Percentiles rank a stretch among this genome's conserved stretches.
Evolutionary conservation across 2,329 filamentous ascomycete genomes (phyloP).

Genomic region (Sporothrix dimorphospora): DNA sequence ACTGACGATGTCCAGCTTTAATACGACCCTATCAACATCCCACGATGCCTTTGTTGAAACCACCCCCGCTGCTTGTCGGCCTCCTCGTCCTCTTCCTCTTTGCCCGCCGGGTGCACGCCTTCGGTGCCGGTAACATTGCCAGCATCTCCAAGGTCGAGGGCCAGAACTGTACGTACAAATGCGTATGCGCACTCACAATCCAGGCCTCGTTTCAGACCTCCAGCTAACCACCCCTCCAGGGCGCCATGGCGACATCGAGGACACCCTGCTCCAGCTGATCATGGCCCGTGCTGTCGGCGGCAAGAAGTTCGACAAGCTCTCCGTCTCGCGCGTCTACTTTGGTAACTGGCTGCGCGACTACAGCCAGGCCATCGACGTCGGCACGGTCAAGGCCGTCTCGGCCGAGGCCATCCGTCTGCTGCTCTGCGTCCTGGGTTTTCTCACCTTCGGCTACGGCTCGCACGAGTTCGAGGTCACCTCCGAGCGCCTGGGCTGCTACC

Average conservation of each 20-base stretch:
- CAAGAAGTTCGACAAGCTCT: conserved; percentile 87
- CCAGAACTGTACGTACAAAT: conserved; percentile 67
- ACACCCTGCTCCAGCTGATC: conserved; percentile 74
- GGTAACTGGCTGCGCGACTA: conserved; percentile 95
- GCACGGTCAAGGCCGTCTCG: conserved; percentile 87
- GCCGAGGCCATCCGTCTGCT: conserved; percentile 89
- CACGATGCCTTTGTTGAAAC: conserved; percentile 55
- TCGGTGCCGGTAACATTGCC: conserved; percentile 88
- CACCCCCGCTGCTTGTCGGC: conserved; percentile 56
- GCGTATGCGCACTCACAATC: not conserved
- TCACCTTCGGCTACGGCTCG: conserved; percentile 83
- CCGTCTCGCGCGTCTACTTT: conserved; percentile 89
- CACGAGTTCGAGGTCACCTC: conserved; percentile 84
- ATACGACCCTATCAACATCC: not conserved
- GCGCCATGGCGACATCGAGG: conserved; percentile 92
- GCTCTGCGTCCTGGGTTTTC: conserved; percentile 85
- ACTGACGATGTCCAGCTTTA: conserved; percentile 1
- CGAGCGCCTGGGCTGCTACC: conserved; percentile 78
- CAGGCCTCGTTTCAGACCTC: not conserved
- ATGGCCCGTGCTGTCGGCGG: conserved; percentile 64
- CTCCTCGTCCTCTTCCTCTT: conserved; percentile 67
- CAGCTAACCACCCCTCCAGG: conserved; percentile 46
- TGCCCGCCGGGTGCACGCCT: conserved; percentile 71
- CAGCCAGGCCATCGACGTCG: conserved; percentile 90
- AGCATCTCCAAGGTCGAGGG: conserved; percentile 79